Percentiles rank a stretch among this genome's conserved stretches.
Conservation (phyloP, 2,329 filamentous ascomycete species). For the Aspergillus intermedius region DNA sequence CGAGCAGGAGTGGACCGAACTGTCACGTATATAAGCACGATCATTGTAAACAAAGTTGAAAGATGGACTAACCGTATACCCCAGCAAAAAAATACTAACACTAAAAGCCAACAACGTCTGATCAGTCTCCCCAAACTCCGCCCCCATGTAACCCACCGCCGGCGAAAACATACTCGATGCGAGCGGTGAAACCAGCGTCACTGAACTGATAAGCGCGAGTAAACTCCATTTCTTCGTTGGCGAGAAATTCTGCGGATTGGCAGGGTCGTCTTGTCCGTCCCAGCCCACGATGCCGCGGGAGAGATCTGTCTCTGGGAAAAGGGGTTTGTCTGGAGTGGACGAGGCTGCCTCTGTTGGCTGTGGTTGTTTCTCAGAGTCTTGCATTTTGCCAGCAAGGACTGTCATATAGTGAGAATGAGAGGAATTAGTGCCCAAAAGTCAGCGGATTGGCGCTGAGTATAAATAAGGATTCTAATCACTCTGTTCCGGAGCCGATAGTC, state of each 20-base stretch:
- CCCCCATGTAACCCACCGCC: conserved; percentile 16
- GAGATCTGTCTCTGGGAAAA: conserved; percentile 46
- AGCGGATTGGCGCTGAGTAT: neutral
- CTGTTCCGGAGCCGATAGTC: too few species aligned
- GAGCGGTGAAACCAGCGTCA: conserved; percentile 27
- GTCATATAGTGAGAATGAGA: neutral
- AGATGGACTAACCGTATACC: conserved; percentile 20
- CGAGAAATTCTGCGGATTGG: conserved; percentile 52
- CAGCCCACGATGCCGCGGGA: conserved; percentile 52
- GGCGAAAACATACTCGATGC: conserved; percentile 30
- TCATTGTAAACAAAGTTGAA: neutral
- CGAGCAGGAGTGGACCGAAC: conserved; percentile 53
- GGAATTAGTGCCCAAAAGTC: neutral
- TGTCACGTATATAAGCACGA: neutral
- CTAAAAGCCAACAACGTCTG: conserved; percentile 22
- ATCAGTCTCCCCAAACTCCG: conserved; percentile 17
- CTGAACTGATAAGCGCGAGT: conserved; percentile 20
- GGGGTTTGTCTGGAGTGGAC: neutral
- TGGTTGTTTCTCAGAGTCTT: neutral
- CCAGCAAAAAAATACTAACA: conserved; percentile 25
- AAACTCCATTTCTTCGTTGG: conserved; percentile 19
- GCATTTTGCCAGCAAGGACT: neutral
- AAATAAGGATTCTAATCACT: neutral
- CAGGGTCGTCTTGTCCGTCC: conserved; percentile 53
- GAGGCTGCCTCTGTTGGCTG: neutral